Evolutionary conservation across 2,329 filamentous ascomycete genomes (phyloP).

Genomic region (Diaporthe sp.): DNA sequence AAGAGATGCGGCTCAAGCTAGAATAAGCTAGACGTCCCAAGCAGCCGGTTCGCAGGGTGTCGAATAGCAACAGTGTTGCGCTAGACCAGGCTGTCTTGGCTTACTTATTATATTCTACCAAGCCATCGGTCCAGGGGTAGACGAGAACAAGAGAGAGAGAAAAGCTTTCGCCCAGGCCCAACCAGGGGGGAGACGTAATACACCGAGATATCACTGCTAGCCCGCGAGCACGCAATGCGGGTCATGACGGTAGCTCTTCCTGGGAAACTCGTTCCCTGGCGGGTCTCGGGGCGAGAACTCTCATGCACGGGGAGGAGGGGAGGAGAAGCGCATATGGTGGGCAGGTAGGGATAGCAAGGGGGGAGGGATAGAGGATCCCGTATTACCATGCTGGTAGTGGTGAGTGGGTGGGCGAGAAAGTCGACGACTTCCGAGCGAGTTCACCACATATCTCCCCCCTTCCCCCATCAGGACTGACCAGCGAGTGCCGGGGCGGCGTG

Average conservation of each 20-base stretch:
- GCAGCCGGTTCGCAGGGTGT: slow-evolving; percentile 14
- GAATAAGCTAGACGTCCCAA: slow-evolving; percentile 10
- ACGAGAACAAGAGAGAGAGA: not conserved
- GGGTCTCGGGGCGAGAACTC: not conserved
- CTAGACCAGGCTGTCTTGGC: slow-evolving; percentile 13
- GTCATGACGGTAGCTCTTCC: slow-evolving; percentile 10
- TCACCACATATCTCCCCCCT: not conserved
- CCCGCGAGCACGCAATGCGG: slow-evolving; percentile 41
- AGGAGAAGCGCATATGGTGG: slow-evolving; percentile 21
- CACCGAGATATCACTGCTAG: slow-evolving; percentile 26
- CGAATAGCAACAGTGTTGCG: not conserved
- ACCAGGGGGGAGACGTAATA: not conserved
- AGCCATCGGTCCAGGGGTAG: not conserved
- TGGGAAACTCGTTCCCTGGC: not conserved
- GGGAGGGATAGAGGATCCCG: not conserved
- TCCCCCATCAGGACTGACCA: not conserved
- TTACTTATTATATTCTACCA: not conserved
- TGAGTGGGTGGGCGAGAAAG: not conserved
- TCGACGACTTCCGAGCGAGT: not conserved
- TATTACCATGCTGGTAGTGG: not conserved
- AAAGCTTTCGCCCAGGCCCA: not conserved
- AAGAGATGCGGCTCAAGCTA: slow-evolving; percentile 1
- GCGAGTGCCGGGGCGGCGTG: not conserved
- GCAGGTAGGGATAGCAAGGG: not conserved
- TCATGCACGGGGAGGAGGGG: not conserved